These are phyloP conservation scores for Recurvomyces mirabilis DNA, from an alignment of 495 filamentous ascomycete species.

Conservation along the genomic window DNA sequence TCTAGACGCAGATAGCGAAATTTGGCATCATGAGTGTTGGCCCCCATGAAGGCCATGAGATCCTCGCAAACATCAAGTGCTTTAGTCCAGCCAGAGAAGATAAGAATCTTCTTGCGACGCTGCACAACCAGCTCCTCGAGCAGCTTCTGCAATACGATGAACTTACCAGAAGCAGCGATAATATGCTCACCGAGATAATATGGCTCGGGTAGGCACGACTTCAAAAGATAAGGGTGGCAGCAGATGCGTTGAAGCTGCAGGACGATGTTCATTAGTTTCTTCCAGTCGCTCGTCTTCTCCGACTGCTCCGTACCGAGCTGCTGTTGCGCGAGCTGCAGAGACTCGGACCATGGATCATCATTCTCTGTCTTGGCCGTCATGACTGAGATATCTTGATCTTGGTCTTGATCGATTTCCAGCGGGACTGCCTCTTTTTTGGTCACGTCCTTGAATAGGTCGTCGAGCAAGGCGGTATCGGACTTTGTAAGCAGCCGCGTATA, in stretches of 20 bases:
- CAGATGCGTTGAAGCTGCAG: conserved; percentile 58
- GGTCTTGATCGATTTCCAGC: conserved; percentile 27
- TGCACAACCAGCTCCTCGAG: conserved; percentile 46
- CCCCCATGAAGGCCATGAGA: conserved; percentile 40
- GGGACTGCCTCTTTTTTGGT: conserved; percentile 43
- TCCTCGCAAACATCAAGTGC: conserved; percentile 53
- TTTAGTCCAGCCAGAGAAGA: conserved; percentile 51
- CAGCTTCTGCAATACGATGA: conserved; percentile 53
- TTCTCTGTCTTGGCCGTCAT: conserved; percentile 21
- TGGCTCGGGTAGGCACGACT: conserved; percentile 41
- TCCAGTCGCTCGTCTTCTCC: conserved; percentile 8
- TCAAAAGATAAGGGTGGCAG: conserved; percentile 50
- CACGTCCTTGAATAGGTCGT: conserved; percentile 42
- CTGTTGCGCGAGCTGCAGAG: conserved; percentile 36
- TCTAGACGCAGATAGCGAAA: conserved; percentile 50
- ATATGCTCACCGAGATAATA: conserved; percentile 43
- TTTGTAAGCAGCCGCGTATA: conserved; percentile 51
- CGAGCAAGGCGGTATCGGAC: conserved; percentile 39
- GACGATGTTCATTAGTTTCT: conserved; percentile 49
- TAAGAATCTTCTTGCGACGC: conserved; percentile 48
- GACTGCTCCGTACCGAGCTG: conserved; percentile 34
- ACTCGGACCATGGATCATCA: conserved; percentile 35
- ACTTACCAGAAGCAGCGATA: conserved; percentile 49
- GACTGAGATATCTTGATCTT: conserved; percentile 25
- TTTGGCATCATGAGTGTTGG: conserved; percentile 24